phyloP scores from a whole-genome alignment of 257 asterid species.

The Ocimum tenuiflorum region DNA sequence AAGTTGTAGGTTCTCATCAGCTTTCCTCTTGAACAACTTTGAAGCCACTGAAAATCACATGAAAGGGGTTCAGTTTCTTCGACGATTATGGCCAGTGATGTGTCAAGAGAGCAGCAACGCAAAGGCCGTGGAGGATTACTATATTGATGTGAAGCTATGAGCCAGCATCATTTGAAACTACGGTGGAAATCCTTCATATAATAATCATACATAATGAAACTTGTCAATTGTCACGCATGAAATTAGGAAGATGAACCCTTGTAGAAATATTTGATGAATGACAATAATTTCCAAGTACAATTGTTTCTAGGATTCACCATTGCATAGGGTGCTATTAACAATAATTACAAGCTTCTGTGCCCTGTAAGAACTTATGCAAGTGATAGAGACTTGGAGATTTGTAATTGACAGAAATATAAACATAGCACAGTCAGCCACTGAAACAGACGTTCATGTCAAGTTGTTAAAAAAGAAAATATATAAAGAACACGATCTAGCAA shows the following conservation, averaged over 20 bases:
- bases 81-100: background rate
- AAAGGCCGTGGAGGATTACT: constrained; percentile 6
- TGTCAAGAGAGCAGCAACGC: constrained; percentile 8
- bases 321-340: background rate
- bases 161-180: constrained; percentile 4
- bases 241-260: background rate
- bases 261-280: background rate
- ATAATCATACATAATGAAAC: background rate
- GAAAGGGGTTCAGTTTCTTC: constrained; percentile 7
- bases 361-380: background rate
- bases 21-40: constrained; percentile 86
- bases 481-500: background rate
- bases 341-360: background rate
- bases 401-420: background rate
- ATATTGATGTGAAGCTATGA: background rate
- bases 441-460: background rate
- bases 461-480: background rate
- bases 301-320: background rate
- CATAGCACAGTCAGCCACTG: background rate
- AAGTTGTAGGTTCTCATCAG: constrained; percentile 77
- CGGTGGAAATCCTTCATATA: background rate
- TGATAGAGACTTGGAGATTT: background rate
- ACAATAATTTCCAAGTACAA: background rate
- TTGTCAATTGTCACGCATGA: no score
- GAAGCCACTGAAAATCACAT: constrained; percentile 60